Evolutionary conservation across 345 rosid genomes (phyloP), one percentile per base, ranked within the genome.

Genomic region (Corchorus capsularis): DNA sequence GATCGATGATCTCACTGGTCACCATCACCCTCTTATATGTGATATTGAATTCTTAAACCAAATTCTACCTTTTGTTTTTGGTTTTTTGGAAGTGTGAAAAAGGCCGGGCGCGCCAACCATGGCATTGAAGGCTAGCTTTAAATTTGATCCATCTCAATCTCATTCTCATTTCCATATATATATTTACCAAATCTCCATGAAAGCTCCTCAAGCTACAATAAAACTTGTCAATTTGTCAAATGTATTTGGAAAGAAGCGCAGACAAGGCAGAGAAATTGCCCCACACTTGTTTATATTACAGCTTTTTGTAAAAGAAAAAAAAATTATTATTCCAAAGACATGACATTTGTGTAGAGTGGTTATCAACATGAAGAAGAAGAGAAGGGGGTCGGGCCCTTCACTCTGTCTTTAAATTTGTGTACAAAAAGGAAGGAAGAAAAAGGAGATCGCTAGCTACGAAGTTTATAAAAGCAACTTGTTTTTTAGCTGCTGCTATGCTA

Each of bases 71-170:
- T 69, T 69, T 46, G n/a, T 49, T 67, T 67, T 22, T 50, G 43
- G 12, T 43, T 16, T 14, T 8, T 46, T 49, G 27, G 34, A 19
- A 27, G 54, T 20, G 9, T 39, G n/a, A 67, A 49, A 49, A 0
- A 27, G 56, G 57, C 57, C 57, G 15, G 73, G 73, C 59, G 59
- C 46, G 45, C 73, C 73, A 34, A 34, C 46, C 46, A 17, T 5
- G 73, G 46, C 73, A 69, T 69, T 69, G 7, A 52, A 32, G 27
- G 8, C 73, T 52, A 46, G 32, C 27, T 27, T 34, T 69, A 34
- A 27, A 27, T 27, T 52, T 35, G 73, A 52, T 46, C 60, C 73
- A 69, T 69, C 61, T 35, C 61, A 52, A 69, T 69, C 72, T 46
- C 73, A 52, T 39, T 39, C 27, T 27, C 27, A 27, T 27, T 27